phyloP scores from a whole-genome alignment of 345 rosid genomes.

The Melastoma malabathricum region DNA sequence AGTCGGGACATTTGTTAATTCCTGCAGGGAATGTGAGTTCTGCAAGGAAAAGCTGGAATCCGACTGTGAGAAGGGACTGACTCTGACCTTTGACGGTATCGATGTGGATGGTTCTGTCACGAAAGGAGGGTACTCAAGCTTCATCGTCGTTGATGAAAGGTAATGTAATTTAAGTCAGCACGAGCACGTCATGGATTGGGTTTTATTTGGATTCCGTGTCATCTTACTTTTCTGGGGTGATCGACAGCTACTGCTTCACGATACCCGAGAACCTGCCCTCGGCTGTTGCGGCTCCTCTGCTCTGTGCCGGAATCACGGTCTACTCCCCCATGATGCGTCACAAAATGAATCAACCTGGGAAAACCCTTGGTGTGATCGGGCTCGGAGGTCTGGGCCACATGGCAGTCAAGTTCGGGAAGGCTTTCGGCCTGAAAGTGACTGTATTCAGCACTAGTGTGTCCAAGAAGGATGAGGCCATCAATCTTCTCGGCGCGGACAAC shows the following conservation, averaged over 20 bases:
- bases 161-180: conserved; percentile 2
- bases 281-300: conserved; percentile 73
- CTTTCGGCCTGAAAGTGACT: conserved; percentile 68
- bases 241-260: conserved; percentile 62
- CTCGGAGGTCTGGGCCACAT: conserved; percentile 96
- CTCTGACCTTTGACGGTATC: conserved; percentile 48
- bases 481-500: conserved; percentile 44
- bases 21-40: conserved; percentile 65
- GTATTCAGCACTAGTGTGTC: conserved; percentile 76
- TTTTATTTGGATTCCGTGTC: too few relatives aligned
- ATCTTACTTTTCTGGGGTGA: not conserved
- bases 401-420: conserved; percentile 95
- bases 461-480: conserved; percentile 76
- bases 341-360: conserved; percentile 74
- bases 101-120: conserved; percentile 69
- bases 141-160: conserved; percentile 73
- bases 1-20: conserved; percentile 75
- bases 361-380: conserved; percentile 69
- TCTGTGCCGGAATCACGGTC: conserved; percentile 86
- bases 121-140: conserved; percentile 77
- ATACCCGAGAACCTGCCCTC: conserved; percentile 55
- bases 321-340: conserved; percentile 75
- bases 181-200: not conserved
- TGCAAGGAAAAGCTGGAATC: conserved; percentile 48
- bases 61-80: conserved; percentile 38